Evolutionary conservation across 148 eudicot genomes (phyloP).

Genomic region (Chenopodium album): DNA sequence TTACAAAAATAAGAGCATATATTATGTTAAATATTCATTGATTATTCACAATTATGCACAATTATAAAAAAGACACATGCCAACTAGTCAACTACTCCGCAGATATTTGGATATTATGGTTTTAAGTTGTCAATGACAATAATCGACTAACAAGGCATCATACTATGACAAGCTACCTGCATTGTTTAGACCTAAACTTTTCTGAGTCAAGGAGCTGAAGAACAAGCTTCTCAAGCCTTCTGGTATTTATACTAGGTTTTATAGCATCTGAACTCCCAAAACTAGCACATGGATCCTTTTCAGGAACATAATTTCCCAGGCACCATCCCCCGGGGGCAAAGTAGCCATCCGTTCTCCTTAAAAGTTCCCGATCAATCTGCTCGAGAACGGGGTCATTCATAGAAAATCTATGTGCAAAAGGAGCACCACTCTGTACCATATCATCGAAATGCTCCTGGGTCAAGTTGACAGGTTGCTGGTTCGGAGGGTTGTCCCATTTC

Average conservation of each 20-base stretch:
- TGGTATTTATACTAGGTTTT: constrained; percentile 64
- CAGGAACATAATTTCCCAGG: constrained; percentile 37
- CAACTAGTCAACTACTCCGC: background rate
- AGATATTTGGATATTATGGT: background rate
- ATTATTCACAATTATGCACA: background rate
- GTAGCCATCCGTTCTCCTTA: constrained; percentile 46
- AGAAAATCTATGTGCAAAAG: constrained; percentile 67
- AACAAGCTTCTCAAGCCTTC: constrained; percentile 68
- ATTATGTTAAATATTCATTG: background rate
- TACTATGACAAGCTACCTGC: constrained; percentile 36
- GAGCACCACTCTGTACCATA: constrained; percentile 78
- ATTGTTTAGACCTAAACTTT: constrained; percentile 76
- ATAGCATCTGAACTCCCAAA: constrained; percentile 54
- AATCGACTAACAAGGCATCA: background rate
- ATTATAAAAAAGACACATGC: background rate
- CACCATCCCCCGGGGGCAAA: constrained; percentile 75
- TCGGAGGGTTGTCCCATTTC: constrained; percentile 69
- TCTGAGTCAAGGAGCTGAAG: constrained; percentile 72
- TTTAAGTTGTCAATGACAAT: background rate
- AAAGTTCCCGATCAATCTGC: constrained; percentile 63
- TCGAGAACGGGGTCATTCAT: constrained; percentile 65
- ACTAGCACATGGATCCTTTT: constrained; percentile 55
- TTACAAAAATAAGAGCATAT: background rate
- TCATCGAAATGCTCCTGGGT: constrained; percentile 56
- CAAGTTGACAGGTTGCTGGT: constrained; percentile 58